A percentile compares a stretch with the other conserved stretches of the same genome.
phyloP scores from a whole-genome alignment of 257 asterid species.

The Eucommia ulmoides region DNA sequence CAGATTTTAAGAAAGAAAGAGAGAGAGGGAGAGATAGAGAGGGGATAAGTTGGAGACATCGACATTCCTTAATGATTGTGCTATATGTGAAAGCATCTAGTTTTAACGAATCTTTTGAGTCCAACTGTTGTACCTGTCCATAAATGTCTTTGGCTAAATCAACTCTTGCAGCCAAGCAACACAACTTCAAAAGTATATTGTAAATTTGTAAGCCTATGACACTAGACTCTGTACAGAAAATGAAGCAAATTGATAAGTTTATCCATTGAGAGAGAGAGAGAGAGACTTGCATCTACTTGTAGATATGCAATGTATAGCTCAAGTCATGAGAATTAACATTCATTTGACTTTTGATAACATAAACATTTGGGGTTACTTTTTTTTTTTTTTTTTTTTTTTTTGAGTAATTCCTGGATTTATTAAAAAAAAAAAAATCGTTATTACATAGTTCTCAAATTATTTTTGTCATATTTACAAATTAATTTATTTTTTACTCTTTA shows the following conservation, averaged over 20 bases:
- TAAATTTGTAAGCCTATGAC: slow-evolving; percentile 58
- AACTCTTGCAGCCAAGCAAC: slow-evolving; percentile 69
- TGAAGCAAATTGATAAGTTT: no score
- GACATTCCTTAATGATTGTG: slow-evolving; percentile 77
- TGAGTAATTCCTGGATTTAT: no score
- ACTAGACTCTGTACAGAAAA: slow-evolving; percentile 47
- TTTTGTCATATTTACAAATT: no score
- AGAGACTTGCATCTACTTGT: slow-evolving; percentile 70
- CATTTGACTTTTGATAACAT: slow-evolving; percentile 89
- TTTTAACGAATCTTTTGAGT: slow-evolving; percentile 46
- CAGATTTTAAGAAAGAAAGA: no score
- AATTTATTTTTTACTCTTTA: no score
- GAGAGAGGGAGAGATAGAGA: no score
- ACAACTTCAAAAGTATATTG: slow-evolving; percentile 81
- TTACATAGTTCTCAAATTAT: no score
- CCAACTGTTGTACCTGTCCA: slow-evolving; percentile 42
- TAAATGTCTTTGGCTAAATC: slow-evolving; percentile 76
- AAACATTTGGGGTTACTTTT: slow-evolving; percentile 51
- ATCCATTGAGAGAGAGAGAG: slow-evolving; percentile 14
- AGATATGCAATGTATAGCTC: slow-evolving; percentile 51
- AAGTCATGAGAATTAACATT: slow-evolving; percentile 82
- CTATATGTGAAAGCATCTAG: slow-evolving; percentile 95
- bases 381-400: no score
- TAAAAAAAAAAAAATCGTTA: no score
- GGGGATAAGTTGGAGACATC: no score